Conservation (phyloP, 2,329 filamentous ascomycete genomes). For the Myriosclerotinia duriaeana region DNA sequence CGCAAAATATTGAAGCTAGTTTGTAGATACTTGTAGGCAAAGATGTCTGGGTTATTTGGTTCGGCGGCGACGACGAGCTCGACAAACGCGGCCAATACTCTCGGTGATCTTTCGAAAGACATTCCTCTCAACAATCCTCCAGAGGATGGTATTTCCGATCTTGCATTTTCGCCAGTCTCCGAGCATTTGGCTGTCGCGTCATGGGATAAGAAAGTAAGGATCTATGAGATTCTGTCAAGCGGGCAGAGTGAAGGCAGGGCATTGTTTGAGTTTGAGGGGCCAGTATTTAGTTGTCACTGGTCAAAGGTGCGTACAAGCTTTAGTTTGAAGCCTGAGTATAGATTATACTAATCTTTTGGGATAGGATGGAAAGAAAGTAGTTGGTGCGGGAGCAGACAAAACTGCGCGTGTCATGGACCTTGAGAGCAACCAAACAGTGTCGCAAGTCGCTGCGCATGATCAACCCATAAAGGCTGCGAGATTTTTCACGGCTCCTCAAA, state of each 20-base stretch:
- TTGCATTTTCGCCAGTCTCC: constrained; percentile 73
- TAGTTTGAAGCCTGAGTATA: constrained; percentile 13
- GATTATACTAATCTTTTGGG: constrained; percentile 22
- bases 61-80: constrained; percentile 48
- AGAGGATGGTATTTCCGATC: constrained; percentile 84
- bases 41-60: constrained; percentile 66
- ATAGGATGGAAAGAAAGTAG: constrained; percentile 86
- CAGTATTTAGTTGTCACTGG: constrained; percentile 83
- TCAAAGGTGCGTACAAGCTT: constrained; percentile 66
- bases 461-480: constrained; percentile 75
- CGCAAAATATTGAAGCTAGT: constrained; percentile 3
- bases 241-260: constrained; percentile 84
- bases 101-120: constrained; percentile 89
- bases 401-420: constrained; percentile 86
- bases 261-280: constrained; percentile 79
- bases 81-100: constrained; percentile 61
- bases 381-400: constrained; percentile 88
- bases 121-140: constrained; percentile 76
- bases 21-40: background rate
- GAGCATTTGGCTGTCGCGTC: constrained; percentile 88
- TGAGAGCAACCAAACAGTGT: constrained; percentile 57
- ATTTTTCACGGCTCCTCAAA: constrained; percentile 67
- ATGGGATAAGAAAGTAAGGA: constrained; percentile 97
- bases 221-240: constrained; percentile 82
- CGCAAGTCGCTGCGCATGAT: constrained; percentile 81